Base-by-base conservation (phyloP, 768 basidiomycete species). In the Erythrobasidium yunnanense region DNA sequence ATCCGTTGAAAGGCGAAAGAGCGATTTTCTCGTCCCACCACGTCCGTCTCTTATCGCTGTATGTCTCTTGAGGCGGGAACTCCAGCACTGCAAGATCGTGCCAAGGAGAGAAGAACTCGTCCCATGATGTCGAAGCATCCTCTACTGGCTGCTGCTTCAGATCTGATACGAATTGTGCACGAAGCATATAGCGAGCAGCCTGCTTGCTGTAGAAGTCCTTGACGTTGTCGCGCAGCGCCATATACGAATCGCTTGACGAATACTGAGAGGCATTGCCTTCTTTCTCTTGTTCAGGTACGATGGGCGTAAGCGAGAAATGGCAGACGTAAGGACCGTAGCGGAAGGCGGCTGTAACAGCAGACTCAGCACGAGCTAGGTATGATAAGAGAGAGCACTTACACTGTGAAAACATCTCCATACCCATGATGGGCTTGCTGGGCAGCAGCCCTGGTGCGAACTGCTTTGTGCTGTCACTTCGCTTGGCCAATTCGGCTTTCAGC, bases 11-110 rank as follows among this genome's bases (percentile, higher is more conserved):
- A 1, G 66, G 66, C 7, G 27, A 50, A 7, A 67, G 38, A n/a
- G 66, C 66, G 38, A 67, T 67, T n/a, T 23, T 49, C 11, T 65
- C 34, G 27, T 67, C 66, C 63, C 66, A 67, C 66, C 66, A 67
- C 2, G 27, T 33, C 30, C 60, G 30, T 23, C 66, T 45, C 7
- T 22, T 49, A 33, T 58, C 47, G 32, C 22, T 46, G 35, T 55
- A 50, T 2, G 34, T 45, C 11, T 50, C 58, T 33, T 66, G 65
- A 25, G 7, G 18, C 4, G 66, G 66, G 34, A 67, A 65, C 18
- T 62, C 38, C 3, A 67, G 13, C 6, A 46, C 51, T 17, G 58
- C 66, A 18, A 67, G 32, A 25, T 67, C 66, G n/a, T 65, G 54
- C 63, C 58, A 67, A 15, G 65, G 66, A 5, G 60, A 34, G 13